These are phyloP conservation scores for Phytophthora kernoviae DNA, from an alignment of 352 stramenopile species.

Conservation along the genomic window DNA sequence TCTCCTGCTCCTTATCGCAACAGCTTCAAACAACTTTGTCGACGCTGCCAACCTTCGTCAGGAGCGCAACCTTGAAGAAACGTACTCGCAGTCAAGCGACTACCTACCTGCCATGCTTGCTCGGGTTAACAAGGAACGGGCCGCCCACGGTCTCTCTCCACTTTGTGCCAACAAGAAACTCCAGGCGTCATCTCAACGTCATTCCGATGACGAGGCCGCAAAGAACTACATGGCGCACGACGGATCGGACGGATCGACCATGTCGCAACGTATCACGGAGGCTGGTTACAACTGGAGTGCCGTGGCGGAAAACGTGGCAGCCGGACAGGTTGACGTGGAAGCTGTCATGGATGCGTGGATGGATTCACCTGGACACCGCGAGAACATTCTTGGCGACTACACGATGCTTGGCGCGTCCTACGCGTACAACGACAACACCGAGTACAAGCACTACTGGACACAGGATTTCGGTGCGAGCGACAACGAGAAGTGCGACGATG, in stretches of 20 bases:
- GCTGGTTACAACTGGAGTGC: slow-evolving; percentile 47
- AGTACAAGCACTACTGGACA: no score
- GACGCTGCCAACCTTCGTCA: slow-evolving; percentile 22
- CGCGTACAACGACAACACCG: no score
- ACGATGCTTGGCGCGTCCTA: slow-evolving; percentile 40
- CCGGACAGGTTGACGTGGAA: slow-evolving; percentile 33
- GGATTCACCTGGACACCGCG: slow-evolving; percentile 33
- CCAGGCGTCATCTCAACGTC: slow-evolving; percentile 23
- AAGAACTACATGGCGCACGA: slow-evolving; percentile 56
- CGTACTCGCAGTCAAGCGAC: slow-evolving; percentile 20
- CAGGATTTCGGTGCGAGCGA: slow-evolving; percentile 45
- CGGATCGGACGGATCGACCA: slow-evolving; percentile 42
- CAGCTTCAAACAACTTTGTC: slow-evolving; percentile 1
- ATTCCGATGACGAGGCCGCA: slow-evolving; percentile 41
- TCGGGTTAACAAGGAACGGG: slow-evolving; percentile 49
- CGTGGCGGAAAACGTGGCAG: slow-evolving; percentile 40
- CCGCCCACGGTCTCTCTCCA: slow-evolving; percentile 25
- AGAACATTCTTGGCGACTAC: slow-evolving; percentile 37
- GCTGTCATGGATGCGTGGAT: slow-evolving; percentile 46
- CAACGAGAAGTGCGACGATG: slow-evolving; percentile 32
- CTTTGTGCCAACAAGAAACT: slow-evolving; percentile 45
- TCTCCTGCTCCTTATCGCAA: slow-evolving; percentile 4
- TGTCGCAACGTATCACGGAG: slow-evolving; percentile 38
- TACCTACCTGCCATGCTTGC: slow-evolving; percentile 34
- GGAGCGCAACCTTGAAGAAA: slow-evolving; percentile 23